A percentile compares a stretch with the other conserved stretches of the same genome.
Evolutionary conservation across 306 rosid species (phyloP).

Genomic region (Chamaecrista fasciculata): DNA sequence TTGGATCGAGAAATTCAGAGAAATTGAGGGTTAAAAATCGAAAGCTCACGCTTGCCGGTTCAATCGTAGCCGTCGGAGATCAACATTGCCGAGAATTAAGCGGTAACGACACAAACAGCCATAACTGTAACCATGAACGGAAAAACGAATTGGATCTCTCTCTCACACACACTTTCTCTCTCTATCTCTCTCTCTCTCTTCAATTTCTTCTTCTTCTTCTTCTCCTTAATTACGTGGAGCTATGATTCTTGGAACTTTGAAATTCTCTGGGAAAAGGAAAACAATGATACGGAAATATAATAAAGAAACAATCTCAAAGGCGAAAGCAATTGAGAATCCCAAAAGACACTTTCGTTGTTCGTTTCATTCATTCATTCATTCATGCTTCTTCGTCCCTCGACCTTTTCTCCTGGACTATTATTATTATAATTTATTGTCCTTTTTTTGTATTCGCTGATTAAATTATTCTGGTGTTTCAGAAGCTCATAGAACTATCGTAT

Average conservation of each 20-base stretch:
- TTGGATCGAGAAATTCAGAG: conserved; percentile 31
- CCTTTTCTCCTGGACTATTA: not conserved
- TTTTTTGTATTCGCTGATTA: not conserved
- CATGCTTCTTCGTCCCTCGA: not conserved
- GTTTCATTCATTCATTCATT: too few species aligned
- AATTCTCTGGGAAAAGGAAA: conserved; percentile 37
- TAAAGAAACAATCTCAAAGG: conserved; percentile 9
- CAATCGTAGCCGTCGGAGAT: conserved; percentile 42
- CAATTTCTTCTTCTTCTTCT: not conserved
- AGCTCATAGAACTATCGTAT: not conserved
- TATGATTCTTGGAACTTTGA: conserved; percentile 16
- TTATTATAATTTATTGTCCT: conserved; percentile 11
- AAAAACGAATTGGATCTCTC: conserved; percentile 36
- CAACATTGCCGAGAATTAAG: conserved; percentile 67
- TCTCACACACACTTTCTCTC: not conserved
- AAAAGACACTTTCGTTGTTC: conserved; percentile 27
- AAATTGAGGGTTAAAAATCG: not conserved
- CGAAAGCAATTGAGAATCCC: not conserved
- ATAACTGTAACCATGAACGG: conserved; percentile 15
- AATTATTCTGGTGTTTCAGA: not conserved
- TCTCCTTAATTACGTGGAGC: conserved; percentile 42
- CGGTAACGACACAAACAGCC: conserved; percentile 37
- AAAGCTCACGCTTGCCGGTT: conserved; percentile 44
- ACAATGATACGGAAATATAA: conserved; percentile 21
- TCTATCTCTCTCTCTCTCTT: conserved; percentile 16